phyloP scores from a whole-genome alignment of 2,329 filamentous ascomycete species.

The Fusarium sp. region DNA sequence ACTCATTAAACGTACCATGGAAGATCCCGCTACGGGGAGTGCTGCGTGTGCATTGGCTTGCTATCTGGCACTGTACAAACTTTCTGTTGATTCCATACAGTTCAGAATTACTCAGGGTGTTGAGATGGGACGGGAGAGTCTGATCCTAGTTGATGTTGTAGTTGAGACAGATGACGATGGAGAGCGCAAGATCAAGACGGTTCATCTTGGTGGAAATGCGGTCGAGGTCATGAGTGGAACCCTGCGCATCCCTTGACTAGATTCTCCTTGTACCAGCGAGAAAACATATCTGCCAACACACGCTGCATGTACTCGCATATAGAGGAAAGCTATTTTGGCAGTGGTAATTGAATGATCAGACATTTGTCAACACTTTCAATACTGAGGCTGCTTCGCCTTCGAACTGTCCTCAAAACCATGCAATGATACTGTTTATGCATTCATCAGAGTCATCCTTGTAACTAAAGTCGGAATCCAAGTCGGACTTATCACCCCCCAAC shows the following conservation, averaged over 20 bases:
- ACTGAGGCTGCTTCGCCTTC: no score
- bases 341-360: no score
- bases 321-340: no score
- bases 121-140: conserved; percentile 71
- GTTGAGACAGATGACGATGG: conserved; percentile 25
- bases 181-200: background rate
- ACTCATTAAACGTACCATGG: conserved; percentile 64
- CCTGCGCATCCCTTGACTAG: background rate
- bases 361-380: no score
- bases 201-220: conserved; percentile 30
- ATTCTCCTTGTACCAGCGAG: no score
- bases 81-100: conserved; percentile 45
- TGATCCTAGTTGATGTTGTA: conserved; percentile 60
- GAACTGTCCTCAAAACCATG: no score
- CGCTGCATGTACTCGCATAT: no score
- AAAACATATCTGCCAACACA: accelerated
- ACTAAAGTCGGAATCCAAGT: no score
- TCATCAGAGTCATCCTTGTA: no score
- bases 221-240: conserved; percentile 16
- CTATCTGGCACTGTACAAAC: conserved; percentile 60
- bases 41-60: conserved; percentile 68
- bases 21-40: conserved; percentile 73
- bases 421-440: no score
- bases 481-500: no score
- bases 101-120: conserved; percentile 72